phyloP scores from a whole-genome alignment of 192 early-diverging fungal species.

The Podila epigama region DNA sequence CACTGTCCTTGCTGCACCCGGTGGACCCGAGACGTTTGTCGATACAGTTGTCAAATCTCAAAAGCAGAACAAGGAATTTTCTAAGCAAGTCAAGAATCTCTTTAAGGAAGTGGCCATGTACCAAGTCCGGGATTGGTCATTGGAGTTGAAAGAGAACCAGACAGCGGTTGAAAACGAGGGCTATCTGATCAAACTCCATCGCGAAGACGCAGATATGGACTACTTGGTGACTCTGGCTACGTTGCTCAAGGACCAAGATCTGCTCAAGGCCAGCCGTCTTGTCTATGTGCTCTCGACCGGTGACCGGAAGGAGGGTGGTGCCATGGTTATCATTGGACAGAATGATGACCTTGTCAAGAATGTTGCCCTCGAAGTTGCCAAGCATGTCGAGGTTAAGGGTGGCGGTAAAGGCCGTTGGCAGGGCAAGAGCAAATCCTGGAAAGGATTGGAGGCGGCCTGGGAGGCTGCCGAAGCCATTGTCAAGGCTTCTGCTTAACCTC shows the following conservation, averaged over 20 bases:
- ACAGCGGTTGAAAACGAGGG: conserved; percentile 7
- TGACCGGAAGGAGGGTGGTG: conserved; percentile 50
- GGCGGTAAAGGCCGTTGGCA: conserved; percentile 61
- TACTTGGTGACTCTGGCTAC: conserved; percentile 39
- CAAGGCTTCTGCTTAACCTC: background rate
- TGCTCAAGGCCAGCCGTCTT: conserved; percentile 21
- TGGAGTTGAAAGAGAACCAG: conserved; percentile 35
- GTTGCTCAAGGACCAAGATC: conserved; percentile 41
- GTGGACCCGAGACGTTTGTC: conserved; percentile 51
- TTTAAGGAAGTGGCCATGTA: conserved; percentile 50
- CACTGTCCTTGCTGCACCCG: conserved; percentile 44
- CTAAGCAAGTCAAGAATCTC: conserved; percentile 45
- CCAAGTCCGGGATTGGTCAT: conserved; percentile 30
- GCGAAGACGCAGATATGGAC: conserved; percentile 60
- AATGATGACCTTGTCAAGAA: conserved; percentile 50
- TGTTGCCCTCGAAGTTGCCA: conserved; percentile 22
- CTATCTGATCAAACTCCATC: conserved; percentile 40
- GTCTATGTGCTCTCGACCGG: conserved; percentile 52
- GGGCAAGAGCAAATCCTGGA: conserved; percentile 57
- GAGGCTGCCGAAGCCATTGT: conserved; percentile 18
- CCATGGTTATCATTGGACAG: conserved; percentile 50
- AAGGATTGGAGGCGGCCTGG: conserved; percentile 41
- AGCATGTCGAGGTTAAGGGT: conserved; percentile 52
- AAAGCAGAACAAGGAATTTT: conserved; percentile 26
- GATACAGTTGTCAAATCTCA: conserved; percentile 48